Evolutionary conservation across 805 yeast species (phyloP), one percentile per base, ranked within the genome.

Genomic region (Barnettozyma vustinii): DNA sequence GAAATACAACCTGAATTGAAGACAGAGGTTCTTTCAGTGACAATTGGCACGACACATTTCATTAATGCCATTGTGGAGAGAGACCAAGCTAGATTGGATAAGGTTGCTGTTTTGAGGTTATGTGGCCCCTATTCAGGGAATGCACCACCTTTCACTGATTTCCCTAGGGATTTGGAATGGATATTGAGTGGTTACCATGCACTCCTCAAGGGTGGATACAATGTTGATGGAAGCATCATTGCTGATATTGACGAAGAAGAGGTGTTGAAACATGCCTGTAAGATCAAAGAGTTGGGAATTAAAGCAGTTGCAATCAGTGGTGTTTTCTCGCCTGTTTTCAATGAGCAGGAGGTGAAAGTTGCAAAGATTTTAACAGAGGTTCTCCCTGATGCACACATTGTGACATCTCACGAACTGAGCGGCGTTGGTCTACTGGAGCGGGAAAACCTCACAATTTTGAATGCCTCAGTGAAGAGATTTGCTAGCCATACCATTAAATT

Each of bases 41-140:
- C 77, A 2, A 74, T 75, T 52, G 79, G 80, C 15, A 75, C 79
- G 3, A 75, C 79, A 1, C 79, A 75, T 52, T 75, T 75, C 59
- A 73, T 75, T 56, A 75, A 75, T 59, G 77, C 79, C 15, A 75
- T 75, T 21, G 66, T 75, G 20, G 79, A 75, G 54, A 69, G 69
- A 48, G 78, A 74, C 54, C 52, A 58, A 23, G 68, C 71, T 5
- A 57, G 75, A 42, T 56, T 74, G 43, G 75, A 71, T 18, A 62
- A 56, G 44, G 77, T 74, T 15, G 79, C 77, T 0, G 76, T 74
- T 4, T 47, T 75, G n/a, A 58, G 80, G 54, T 50, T 75, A 12
- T 69, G 72, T 53, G 74, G 76, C 6, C 75, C 74, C 2, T 74
- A 72, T 54, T 63, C 75, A 1, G 55, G 55, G 5, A 59, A 65